Percentiles rank a stretch among this genome's conserved stretches.
Conservation (phyloP, 768 basidiomycete genomes). For the Nidula microcarpa region DNA sequence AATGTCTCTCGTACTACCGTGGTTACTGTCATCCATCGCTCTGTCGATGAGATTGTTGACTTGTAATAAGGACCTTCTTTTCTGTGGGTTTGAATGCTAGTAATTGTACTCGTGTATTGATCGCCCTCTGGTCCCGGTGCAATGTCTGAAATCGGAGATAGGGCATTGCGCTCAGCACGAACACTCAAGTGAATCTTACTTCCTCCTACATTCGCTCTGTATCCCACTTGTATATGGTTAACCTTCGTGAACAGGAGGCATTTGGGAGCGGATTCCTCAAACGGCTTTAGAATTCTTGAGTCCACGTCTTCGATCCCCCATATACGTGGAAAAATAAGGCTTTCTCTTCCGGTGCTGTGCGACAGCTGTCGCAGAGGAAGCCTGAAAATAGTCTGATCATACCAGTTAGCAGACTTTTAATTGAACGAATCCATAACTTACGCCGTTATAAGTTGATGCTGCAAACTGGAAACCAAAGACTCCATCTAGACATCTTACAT, state of each 20-base stretch:
- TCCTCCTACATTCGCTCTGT: no score
- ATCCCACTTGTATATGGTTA: no score
- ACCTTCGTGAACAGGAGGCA: conserved; percentile 36
- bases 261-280: conserved; percentile 23
- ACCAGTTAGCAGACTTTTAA: neutral
- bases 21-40: conserved; percentile 5
- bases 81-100: no score
- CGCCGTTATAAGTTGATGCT: conserved; percentile 31
- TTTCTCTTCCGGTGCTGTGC: conserved; percentile 13
- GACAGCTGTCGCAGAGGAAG: conserved; percentile 34
- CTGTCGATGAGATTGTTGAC: conserved; percentile 3
- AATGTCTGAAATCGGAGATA: no score
- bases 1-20: conserved; percentile 19
- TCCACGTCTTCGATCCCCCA: conserved; percentile 18
- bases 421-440: conserved; percentile 16
- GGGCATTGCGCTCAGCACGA: no score
- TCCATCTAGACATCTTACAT: conserved; percentile 33
- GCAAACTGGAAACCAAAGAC: conserved; percentile 34
- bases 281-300: conserved; percentile 24
- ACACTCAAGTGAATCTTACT: no score
- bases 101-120: no score
- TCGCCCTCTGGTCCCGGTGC: no score
- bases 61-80: no score
- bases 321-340: conserved; percentile 14
- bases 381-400: conserved; percentile 39